Base-by-base conservation (phyloP, 2,329 filamentous ascomycete species). In the Westerdykella sp. region DNA sequence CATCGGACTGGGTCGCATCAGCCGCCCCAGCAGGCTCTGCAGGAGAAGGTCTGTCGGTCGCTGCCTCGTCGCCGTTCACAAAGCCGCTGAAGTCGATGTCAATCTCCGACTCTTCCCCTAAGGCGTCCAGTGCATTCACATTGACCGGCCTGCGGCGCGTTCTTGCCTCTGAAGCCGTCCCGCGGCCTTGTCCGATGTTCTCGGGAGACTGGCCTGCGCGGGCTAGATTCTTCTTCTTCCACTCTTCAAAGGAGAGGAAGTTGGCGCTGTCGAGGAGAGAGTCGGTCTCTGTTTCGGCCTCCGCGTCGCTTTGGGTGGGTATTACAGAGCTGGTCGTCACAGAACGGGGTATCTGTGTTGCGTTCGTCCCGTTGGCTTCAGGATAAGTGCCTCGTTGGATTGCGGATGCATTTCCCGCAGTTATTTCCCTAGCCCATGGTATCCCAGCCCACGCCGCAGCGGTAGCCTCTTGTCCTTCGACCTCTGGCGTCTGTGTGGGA, bases 231-330 rank as follows among this genome's bases (percentile, higher is more conserved):
- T 90, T 85, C 59, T 85, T 87, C 70, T 95, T 97, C 93, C 93
- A 98, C 58, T 97, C 91, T 63, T 97, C 93, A 56, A 98, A 98
- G 0, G 93, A 96, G 56, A 97, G 81, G 65, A 97, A 97, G 6
- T 89, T 84, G 37, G 83, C 79, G 53, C 87, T 85, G 57, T 87
- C 83, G 10, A 85, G 72, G 1, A 79, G 75, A 2, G 80, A 83
- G 38, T 85, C 84, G 5, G 74, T 73, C 44, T 85, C 83, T 13
- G 73, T 62, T 42, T 81, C 76, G 10, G 72, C 62, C 34, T 80
- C 76, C 13, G 61, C 43, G 16, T 62, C 54, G 18, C 18, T 21
- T 6, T 21, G 18, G 15, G 49, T 49, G 45, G 44, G 46, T 39
- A 51, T 39, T 21, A 55, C 48, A 28, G 41, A 34, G 40, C 42